Base-by-base conservation (phyloP, 2,329 filamentous ascomycete genomes). In the Colletotrichum limetticola region DNA sequence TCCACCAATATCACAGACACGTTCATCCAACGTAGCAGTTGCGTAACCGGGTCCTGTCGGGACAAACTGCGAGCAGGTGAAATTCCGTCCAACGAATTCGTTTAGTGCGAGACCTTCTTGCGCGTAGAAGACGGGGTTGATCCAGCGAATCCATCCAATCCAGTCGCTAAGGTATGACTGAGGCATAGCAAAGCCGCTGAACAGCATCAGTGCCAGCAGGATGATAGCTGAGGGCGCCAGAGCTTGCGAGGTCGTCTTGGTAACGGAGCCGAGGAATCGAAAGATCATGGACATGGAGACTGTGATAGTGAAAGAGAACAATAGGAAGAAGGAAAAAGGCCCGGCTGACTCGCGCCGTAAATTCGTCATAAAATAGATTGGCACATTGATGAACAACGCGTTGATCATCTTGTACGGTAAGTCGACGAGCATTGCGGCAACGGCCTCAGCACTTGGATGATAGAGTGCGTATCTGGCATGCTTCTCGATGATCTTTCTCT, bases 81-180 rank as follows among this genome's bases (percentile, higher is more conserved):
- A 92, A 0, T 83, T 72, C 5, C 89, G 85, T 26, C 85, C 85
- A 59, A 87, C 74, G 85, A 87, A 86, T 75, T 94, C 92, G 75
- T 93, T 94, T 0, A 90, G 81, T 71, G 93, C 82, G 1, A 94
- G 89, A 2, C 89, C 89, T 78, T 94, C 92, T 75, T 92, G 93
- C 1, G 88, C 86, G 76, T 93, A 94, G 0, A 82, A 77, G 1
- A 76, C 78, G 0, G 87, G 87, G 68, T 89, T 89, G 72, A 88
- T 77, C 66, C 87, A 89, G 76, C 85, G 89, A 14, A 91, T 81
- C 92, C 87, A 92, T 49, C 90, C 75, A 72, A 83, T 77, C 82
- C 82, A 84, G 5, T 77, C 78, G 22, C 79, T 80, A 78, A 83
- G 82, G n/a, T 72, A 82, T 3, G 79, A 78, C 5, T 81, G 79